Evolutionary conservation across 2,329 filamentous ascomycete species (phyloP), one percentile per base, ranked within the genome.

Genomic region (Coniochaeta ligniaria): DNA sequence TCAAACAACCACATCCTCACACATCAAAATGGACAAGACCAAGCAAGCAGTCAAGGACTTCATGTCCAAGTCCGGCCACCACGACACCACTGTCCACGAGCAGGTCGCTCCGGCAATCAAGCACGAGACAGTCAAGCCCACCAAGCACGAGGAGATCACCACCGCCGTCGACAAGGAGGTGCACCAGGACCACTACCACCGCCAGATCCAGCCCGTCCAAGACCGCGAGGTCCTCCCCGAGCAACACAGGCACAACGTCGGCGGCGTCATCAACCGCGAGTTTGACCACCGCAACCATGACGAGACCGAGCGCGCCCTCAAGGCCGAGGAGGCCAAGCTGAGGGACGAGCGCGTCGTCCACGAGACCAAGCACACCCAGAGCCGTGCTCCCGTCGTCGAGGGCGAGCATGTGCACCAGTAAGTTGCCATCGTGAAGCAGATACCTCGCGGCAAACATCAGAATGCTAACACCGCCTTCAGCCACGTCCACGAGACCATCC

Each of bases 131-230:
- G 72, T 90, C 52, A 81, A 78, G 62, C 83, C 82, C 50, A 80
- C 82, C n/a, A 72, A 80, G 45, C 86, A 89, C 60, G 85, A 90
- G 68, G 74, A 86, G n/a, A 66, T 83, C 11, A 79, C 76, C 22
- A 87, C 83, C 1, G 87, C 85, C 7, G 72, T 90, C 28, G 85
- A 91, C 69, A 83, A 82, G 65, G 88, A 91, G 66, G 76, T 90
- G 4, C 87, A 91, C 69, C 87, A 90, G 70, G 84, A 90, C 62
- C 88, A 91, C 67, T 85, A 89, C 71, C 86, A 91, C 71, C 88
- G 85, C 55, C 85, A 84, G 0, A 75, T 90, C 1, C 88, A 91
- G 73, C 88, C 88, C 0, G 74, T 91, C 26, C 20, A 65, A 6
- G 69, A 68, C 60, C 62, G 47, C 8, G 62, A 70, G 20, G 54